Percentiles rank a stretch among this genome's conserved stretches.
Evolutionary conservation across 2,329 filamentous ascomycete species (phyloP).

Genomic region (Sarocladium oryzae): DNA sequence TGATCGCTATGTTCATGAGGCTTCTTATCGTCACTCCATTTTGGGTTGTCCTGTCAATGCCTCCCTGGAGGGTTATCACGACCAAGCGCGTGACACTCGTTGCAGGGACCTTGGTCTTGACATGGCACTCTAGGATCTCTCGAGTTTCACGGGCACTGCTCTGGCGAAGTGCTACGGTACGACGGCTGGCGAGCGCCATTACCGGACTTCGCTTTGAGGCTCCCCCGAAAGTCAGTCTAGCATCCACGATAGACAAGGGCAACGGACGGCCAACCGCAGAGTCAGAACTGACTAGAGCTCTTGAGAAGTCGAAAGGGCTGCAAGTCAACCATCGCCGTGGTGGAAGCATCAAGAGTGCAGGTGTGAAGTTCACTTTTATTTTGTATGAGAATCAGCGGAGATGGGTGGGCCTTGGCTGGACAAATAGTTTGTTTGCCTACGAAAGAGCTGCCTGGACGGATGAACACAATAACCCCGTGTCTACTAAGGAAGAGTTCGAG

Average conservation of each 20-base stretch:
- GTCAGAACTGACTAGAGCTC: conserved; percentile 41
- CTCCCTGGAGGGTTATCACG: conserved; percentile 79
- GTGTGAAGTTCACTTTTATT: conserved; percentile 93
- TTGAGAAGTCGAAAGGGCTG: conserved; percentile 21
- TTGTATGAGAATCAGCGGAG: conserved; percentile 94
- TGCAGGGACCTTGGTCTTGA: conserved; percentile 77
- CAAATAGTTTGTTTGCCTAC: conserved; percentile 81
- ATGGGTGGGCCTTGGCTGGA: conserved; percentile 95
- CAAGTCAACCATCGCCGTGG: conserved; percentile 21
- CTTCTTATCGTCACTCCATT: conserved; percentile 82
- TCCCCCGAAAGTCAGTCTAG: conserved; percentile 30
- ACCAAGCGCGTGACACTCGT: conserved; percentile 78
- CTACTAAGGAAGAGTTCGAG: conserved; percentile 64
- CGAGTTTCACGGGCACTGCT: conserved; percentile 79
- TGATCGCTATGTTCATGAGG: conserved; percentile 83
- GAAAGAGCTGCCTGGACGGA: conserved; percentile 92
- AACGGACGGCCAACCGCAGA: conserved; percentile 18
- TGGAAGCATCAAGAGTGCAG: conserved; percentile 54
- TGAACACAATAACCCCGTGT: conserved; percentile 80
- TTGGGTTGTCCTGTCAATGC: conserved; percentile 78
- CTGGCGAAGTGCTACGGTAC: conserved; percentile 77
- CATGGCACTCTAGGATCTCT: conserved; percentile 86
- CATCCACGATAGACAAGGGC: conserved; percentile 24
- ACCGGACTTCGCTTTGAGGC: conserved; percentile 73
- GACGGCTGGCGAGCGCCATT: conserved; percentile 61